Evolutionary conservation across 2,329 filamentous ascomycete genomes (phyloP), one percentile per base, ranked within the genome.

Genomic region (Spiromastix sp.): DNA sequence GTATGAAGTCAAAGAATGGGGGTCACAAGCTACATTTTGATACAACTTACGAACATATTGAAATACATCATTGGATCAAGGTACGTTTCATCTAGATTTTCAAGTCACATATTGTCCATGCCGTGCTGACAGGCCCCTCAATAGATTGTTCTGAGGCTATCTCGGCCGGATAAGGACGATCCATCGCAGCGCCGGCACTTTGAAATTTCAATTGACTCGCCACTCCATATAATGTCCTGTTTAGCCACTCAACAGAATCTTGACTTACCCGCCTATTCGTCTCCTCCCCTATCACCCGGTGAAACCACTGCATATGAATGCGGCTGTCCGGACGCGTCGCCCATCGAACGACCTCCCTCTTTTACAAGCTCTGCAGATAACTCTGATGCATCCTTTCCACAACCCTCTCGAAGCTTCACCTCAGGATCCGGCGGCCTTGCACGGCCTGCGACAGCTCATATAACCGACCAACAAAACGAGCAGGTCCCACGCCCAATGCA

Each of bases 31-130:
- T 95, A 40, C 81, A 94, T 55, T 89, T 89, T 35, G 86, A 94
- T 54, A 93, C 85, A 36, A 93, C 85, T 38, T 94, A 89, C 69
- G 82, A 85, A 52, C 93, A 93, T 43, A 89, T 93, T 34, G 85
- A 91, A 50, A 86, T 95, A 36, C 85, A 85, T 55, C 87, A 95
- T 56, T 94, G 86, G 86, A 93, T 95, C 58, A 94, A 94, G 74
- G 85, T 85, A 64, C 43, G 70, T 51, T 32, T 41, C 7, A 15
- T 32, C 7, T 33, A 7, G 13, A 27, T 17, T n/a, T n/a, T n/a
- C n/a, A n/a, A n/a, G n/a, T n/a, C n/a, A 32, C 37, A 46, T 25
- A 30, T 22, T 22, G 17, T 3, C 30, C 13, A 20, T 33, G 20
- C 29, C 25, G 30, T 15, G 30, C 44, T 50, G 38, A 50, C 34